A percentile compares a stretch with the other conserved stretches of the same genome.
Conservation (phyloP, 352 stramenopile genomes). For the Globisporangium okanoganense region DNA sequence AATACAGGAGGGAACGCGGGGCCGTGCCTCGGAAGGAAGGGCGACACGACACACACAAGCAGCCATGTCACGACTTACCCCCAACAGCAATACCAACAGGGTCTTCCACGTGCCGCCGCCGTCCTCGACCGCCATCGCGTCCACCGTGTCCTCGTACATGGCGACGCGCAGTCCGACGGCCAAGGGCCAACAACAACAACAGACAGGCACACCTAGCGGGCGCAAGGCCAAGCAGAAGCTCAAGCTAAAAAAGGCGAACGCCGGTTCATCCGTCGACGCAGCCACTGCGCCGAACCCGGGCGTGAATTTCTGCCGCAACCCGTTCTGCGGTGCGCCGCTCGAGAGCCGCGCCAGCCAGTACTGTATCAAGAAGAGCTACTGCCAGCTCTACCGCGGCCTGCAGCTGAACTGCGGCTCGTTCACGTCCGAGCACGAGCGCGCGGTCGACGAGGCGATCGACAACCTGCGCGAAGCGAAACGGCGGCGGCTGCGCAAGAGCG, state of each 20-base stretch:
- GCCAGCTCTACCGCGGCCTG: conserved; percentile 50
- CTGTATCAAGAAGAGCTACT: conserved; percentile 45
- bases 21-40: background rate
- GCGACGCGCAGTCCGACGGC: conserved; percentile 3
- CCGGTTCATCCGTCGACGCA: background rate
- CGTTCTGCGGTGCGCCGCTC: conserved; percentile 44
- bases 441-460: conserved; percentile 10
- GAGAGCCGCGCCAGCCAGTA: conserved; percentile 36
- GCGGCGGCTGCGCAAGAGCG: conserved; percentile 12
- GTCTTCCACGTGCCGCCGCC: background rate
- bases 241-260: background rate
- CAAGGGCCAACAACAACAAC: background rate
- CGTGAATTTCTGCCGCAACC: conserved; percentile 36
- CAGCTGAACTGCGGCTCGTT: conserved; percentile 42
- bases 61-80: background rate
- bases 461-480: conserved; percentile 11
- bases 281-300: background rate
- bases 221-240: conserved; percentile 5
- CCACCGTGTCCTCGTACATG: conserved; percentile 13
- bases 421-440: conserved; percentile 17
- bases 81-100: background rate
- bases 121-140: conserved; percentile 9
- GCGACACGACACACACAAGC: background rate
- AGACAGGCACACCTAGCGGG: background rate
- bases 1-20: too few relatives aligned